A percentile compares a stretch with the other conserved stretches of the same genome.
phyloP scores from a whole-genome alignment of 2,329 filamentous ascomycete species.

The Cryphonectria radicalis region DNA sequence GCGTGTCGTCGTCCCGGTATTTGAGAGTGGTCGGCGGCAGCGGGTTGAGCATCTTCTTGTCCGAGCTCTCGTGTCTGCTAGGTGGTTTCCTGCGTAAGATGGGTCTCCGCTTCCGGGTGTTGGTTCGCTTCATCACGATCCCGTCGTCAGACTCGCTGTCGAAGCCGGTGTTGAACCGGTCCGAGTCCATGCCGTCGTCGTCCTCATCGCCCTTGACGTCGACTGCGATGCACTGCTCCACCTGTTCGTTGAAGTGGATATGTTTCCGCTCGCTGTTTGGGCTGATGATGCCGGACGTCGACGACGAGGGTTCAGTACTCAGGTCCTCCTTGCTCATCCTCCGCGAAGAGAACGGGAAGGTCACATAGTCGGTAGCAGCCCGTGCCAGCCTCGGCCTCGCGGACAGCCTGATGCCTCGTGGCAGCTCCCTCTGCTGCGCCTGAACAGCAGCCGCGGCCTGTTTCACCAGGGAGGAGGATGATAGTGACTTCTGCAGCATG shows the following conservation, averaged over 20 bases:
- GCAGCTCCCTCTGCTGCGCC: conserved; percentile 69
- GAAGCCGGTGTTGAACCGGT: conserved; percentile 43
- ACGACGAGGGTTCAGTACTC: conserved; percentile 67
- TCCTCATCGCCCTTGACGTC: conserved; percentile 78
- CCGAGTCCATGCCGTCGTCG: conserved; percentile 64
- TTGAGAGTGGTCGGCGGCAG: conserved; percentile 88
- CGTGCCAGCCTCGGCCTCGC: conserved; percentile 62
- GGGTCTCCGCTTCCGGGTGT: conserved; percentile 60
- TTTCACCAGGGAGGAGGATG: conserved; percentile 85
- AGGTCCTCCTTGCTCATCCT: conserved; percentile 65
- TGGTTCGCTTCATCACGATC: conserved; percentile 78
- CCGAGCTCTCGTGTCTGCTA: conserved; percentile 47
- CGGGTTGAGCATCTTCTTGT: conserved; percentile 86
- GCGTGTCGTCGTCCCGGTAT: conserved; percentile 78
- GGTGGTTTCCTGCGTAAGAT: conserved; percentile 51
- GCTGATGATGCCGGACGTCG: conserved; percentile 71
- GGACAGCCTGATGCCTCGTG: conserved; percentile 46
- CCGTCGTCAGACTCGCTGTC: conserved; percentile 76
- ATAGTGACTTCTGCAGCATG: conserved; percentile 88
- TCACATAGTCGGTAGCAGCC: conserved; percentile 70
- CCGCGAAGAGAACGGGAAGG: conserved; percentile 65
- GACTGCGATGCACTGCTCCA: conserved; percentile 93
- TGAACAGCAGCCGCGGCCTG: conserved; percentile 86
- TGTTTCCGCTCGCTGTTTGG: conserved; percentile 74
- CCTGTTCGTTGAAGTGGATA: conserved; percentile 96